Percentiles rank a stretch among this genome's conserved stretches.
Conservation (phyloP, 352 stramenopile genomes). For the Phytophthora pini region DNA sequence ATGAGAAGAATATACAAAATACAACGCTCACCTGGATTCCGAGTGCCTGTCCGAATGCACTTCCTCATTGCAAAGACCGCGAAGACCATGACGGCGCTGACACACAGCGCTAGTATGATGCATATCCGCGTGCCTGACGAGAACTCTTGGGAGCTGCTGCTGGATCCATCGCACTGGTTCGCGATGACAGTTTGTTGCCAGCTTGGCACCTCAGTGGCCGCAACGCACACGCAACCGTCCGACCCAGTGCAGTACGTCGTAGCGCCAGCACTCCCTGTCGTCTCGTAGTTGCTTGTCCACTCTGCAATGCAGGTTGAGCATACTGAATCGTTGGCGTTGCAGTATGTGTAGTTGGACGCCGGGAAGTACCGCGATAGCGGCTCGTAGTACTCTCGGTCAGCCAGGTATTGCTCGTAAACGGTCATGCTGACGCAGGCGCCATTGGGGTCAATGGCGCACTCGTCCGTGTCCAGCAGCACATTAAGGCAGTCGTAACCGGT, state of each 20-base stretch:
- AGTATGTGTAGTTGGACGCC: conserved; percentile 50
- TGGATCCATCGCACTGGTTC: conserved; percentile 31
- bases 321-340: conserved; percentile 35
- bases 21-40: conserved; percentile 10
- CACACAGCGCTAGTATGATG: conserved; percentile 22
- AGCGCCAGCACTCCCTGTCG: conserved; percentile 24
- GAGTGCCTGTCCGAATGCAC: conserved; percentile 4
- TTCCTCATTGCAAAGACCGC: conserved; percentile 18
- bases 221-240: conserved; percentile 48
- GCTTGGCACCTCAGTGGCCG: conserved; percentile 35
- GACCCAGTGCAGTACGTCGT: conserved; percentile 39
- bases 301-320: conserved; percentile 39
- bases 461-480: conserved; percentile 25
- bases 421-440: conserved; percentile 44
- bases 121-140: conserved; percentile 27
- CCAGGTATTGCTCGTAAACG: conserved; percentile 35
- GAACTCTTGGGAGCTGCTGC: conserved; percentile 16
- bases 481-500: conserved; percentile 45
- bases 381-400: conserved; percentile 34
- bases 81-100: conserved; percentile 14
- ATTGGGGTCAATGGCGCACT: conserved; percentile 42
- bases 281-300: conserved; percentile 37
- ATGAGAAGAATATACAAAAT: background rate
- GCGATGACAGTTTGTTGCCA: conserved; percentile 34
- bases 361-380: conserved; percentile 35